Evolutionary conservation across 345 rosid genomes (phyloP).

Genomic region (Erodium maritimum): DNA sequence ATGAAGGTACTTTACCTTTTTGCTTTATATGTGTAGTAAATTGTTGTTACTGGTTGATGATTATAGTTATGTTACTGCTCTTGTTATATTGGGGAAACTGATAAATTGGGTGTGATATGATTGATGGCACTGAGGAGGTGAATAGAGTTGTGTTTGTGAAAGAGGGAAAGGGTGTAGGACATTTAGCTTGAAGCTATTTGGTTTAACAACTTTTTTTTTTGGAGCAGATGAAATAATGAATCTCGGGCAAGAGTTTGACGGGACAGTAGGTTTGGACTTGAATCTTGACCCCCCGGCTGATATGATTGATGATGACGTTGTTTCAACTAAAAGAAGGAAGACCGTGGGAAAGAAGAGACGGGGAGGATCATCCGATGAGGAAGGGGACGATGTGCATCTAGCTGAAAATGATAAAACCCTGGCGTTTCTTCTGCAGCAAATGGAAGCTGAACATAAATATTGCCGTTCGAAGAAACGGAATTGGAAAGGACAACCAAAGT

Average conservation of each 20-base stretch:
- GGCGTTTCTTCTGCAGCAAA: neutral
- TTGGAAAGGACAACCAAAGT: conserved; percentile 13
- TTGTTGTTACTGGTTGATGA: too few relatives aligned
- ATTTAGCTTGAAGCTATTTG: too few relatives aligned
- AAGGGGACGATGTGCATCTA: neutral
- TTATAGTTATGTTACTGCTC: neutral
- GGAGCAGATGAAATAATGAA: neutral
- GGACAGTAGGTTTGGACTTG: neutral
- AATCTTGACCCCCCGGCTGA: neutral
- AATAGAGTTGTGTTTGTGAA: neutral
- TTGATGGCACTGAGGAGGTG: neutral
- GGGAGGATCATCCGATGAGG: neutral
- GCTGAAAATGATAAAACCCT: too few relatives aligned
- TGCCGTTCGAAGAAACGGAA: conserved; percentile 8
- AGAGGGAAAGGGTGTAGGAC: neutral
- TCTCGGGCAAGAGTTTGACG: neutral
- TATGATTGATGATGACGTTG: neutral
- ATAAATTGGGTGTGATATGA: neutral
- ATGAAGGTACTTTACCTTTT: neutral
- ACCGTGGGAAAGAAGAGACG: neutral
- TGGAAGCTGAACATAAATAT: neutral
- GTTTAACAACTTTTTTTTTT: too few relatives aligned
- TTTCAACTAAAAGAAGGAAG: neutral
- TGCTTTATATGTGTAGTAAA: too few relatives aligned
- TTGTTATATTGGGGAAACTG: neutral